Base-by-base conservation (phyloP, 2,329 filamentous ascomycete species). In the Aureobasidium mangrovei region DNA sequence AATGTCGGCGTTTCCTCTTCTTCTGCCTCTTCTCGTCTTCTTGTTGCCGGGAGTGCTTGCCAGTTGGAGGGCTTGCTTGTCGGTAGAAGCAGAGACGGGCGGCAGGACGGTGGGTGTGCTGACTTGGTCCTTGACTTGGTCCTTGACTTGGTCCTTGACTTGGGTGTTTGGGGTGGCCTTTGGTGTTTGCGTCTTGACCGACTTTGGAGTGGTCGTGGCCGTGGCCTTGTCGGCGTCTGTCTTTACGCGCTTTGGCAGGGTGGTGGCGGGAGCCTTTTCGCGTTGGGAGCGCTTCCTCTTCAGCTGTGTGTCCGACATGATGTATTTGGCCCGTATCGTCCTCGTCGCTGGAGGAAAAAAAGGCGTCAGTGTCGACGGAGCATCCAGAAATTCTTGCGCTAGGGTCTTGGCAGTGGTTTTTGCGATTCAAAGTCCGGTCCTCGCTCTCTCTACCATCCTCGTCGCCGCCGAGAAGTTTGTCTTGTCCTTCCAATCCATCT, bases 221-320 rank as follows among this genome's bases (percentile, higher is more conserved):
- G 31, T 29, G 5, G 8, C 7, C n/a, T 5, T 7, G 49, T 53
- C 31, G 10, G 26, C 24, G 12, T 53, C 32, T 27, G 32, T 45
- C 49, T 53, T 53, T 12, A 44, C 36, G n/a, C 49, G 40, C 33
- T 53, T 53, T 7, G 49, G 49, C 41, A 44, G 27, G 4, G 49
- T n/a, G 4, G 49, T 38, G 26, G 44, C 53, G 36, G 51, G 33
- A 38, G 51, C 53, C 44, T 57, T 56, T 28, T 58, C 54, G 28
- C 52, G 52, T 31, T 56, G 45, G 5, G 47, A 42, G 31, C 53
- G 52, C 53, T 57, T 57, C 44, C 56, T 55, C 42, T 56, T 57
- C 26, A 51, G 40, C 43, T 43, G 43, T 36, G 42, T 39, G 26
- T 42, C 48, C 6, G 55, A 46, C 43, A 47, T 55, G 38, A 18